Percentiles rank a stretch among this genome's conserved stretches.
These are phyloP conservation scores for Tausonia pullulans DNA, from an alignment of 1,284 basidiomycete genomes.

Conservation along the genomic window DNA sequence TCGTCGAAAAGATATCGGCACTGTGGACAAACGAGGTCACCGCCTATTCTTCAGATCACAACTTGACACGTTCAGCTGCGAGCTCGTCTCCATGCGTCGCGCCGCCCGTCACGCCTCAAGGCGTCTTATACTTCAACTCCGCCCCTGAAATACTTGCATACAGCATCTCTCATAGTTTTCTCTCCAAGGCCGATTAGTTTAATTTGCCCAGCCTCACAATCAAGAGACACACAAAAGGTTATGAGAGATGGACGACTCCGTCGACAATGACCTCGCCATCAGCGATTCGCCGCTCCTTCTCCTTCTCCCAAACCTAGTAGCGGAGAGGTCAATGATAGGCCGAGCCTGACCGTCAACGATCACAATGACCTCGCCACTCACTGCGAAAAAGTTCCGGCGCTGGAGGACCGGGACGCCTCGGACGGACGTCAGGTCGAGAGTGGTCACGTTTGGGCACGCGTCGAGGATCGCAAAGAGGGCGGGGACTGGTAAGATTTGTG, in stretches of 20 bases:
- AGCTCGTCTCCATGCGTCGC: too few relatives aligned
- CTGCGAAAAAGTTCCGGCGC: slow-evolving; percentile 20
- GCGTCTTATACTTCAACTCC: too few relatives aligned
- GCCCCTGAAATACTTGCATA: too few relatives aligned
- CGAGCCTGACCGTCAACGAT: not conserved
- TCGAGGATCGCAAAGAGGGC: slow-evolving; percentile 17
- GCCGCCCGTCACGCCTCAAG: too few relatives aligned
- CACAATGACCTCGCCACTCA: not conserved
- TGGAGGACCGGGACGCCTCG: slow-evolving; percentile 20
- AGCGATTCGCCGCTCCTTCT: not conserved
- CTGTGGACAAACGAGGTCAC: too few relatives aligned
- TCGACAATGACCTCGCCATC: not conserved
- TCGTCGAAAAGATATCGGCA: too few relatives aligned
- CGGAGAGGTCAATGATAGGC: not conserved
- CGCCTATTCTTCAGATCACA: too few relatives aligned
- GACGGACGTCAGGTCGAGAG: slow-evolving; percentile 20
- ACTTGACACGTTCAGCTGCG: too few relatives aligned
- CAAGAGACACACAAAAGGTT: too few relatives aligned
- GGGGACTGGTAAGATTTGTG: slow-evolving; percentile 6
- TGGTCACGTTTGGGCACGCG: slow-evolving; percentile 16
- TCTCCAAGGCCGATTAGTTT: too few relatives aligned
- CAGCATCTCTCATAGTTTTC: too few relatives aligned
- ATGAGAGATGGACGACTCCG: not conserved
- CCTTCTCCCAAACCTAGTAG: not conserved
- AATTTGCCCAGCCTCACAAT: too few relatives aligned